phyloP scores from a whole-genome alignment of 2,329 filamentous ascomycete species.

The Claviceps humidiphila region DNA sequence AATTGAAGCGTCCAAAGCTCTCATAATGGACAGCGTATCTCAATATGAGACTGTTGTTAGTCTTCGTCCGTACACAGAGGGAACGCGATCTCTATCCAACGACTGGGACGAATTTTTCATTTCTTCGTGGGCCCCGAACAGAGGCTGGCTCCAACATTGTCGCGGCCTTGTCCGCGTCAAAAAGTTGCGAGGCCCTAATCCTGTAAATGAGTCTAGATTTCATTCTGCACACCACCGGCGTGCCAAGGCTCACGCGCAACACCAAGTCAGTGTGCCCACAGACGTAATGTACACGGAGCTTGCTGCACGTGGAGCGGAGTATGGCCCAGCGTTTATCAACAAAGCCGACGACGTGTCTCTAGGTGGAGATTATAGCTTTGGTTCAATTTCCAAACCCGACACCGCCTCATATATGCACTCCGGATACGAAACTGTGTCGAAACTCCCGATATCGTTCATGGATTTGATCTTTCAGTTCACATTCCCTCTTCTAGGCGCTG shows the following conservation, averaged over 20 bases:
- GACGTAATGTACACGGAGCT: constrained; percentile 16
- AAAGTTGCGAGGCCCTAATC: constrained; percentile 8
- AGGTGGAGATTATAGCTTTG: constrained; percentile 15
- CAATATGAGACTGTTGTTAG: constrained; percentile 15
- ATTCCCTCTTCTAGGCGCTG: constrained; percentile 25
- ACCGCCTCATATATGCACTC: constrained; percentile 32
- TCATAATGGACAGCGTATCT: constrained; percentile 14
- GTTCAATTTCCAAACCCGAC: constrained; percentile 19
- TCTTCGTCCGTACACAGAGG: constrained; percentile 15
- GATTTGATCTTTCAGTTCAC: constrained; percentile 31
- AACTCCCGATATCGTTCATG: constrained; percentile 32
- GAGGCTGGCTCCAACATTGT: constrained; percentile 47
- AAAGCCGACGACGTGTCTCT: constrained; percentile 8
- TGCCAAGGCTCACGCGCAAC: neutral
- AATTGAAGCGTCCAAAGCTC: constrained; percentile 14
- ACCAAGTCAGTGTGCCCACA: constrained; percentile 5
- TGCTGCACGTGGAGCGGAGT: constrained; percentile 12
- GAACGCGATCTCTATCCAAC: constrained; percentile 22
- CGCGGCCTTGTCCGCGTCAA: constrained; percentile 32
- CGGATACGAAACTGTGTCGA: constrained; percentile 26
- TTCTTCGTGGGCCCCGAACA: constrained; percentile 35
- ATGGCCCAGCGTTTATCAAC: constrained; percentile 14
- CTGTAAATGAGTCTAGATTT: constrained; percentile 7
- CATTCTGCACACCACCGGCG: neutral
- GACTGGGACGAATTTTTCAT: constrained; percentile 44